phyloP scores from a whole-genome alignment of 1,139 yeast genomes.

The Debaryomyces psychrophilus region DNA sequence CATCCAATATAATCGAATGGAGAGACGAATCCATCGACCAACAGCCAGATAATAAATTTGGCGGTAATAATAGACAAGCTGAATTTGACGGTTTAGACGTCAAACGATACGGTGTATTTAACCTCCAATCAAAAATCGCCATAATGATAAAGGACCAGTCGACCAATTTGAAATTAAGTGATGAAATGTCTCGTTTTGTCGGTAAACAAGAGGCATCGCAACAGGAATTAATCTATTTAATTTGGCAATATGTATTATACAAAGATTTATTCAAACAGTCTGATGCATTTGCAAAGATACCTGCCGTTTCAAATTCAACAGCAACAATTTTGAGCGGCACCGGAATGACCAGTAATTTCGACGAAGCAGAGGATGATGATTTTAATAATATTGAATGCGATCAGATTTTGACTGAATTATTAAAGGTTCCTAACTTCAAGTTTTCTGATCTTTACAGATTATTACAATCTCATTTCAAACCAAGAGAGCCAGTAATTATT shows the following conservation, averaged over 20 bases:
- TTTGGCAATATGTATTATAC: slow-evolving; percentile 87
- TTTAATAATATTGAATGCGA: slow-evolving; percentile 65
- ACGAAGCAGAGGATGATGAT: slow-evolving; percentile 35
- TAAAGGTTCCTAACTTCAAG: slow-evolving; percentile 55
- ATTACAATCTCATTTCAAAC: slow-evolving; percentile 61
- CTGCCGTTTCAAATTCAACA: slow-evolving; percentile 37
- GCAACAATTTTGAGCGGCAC: slow-evolving; percentile 20
- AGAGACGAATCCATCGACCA: slow-evolving; percentile 29
- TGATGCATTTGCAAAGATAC: slow-evolving; percentile 36
- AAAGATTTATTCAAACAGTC: slow-evolving; percentile 62
- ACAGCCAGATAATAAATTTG: slow-evolving; percentile 15
- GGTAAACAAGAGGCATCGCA: slow-evolving; percentile 82
- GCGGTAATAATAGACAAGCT: slow-evolving; percentile 32
- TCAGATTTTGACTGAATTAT: slow-evolving; percentile 59
- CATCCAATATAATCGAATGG: slow-evolving; percentile 48
- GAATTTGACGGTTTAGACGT: slow-evolving; percentile 88
- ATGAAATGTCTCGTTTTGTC: slow-evolving; percentile 63
- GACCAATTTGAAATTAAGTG: slow-evolving; percentile 60
- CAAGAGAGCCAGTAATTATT: slow-evolving; percentile 76
- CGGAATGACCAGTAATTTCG: slow-evolving; percentile 16
- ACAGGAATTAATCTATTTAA: slow-evolving; percentile 79
- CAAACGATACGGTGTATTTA: slow-evolving; percentile 72
- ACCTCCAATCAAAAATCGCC: slow-evolving; percentile 71
- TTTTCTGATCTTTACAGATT: slow-evolving; percentile 77
- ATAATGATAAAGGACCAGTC: slow-evolving; percentile 80